These are phyloP conservation scores for Hypoxylon sp. DNA, from an alignment of 2,329 filamentous ascomycete species.

Conservation along the genomic window DNA sequence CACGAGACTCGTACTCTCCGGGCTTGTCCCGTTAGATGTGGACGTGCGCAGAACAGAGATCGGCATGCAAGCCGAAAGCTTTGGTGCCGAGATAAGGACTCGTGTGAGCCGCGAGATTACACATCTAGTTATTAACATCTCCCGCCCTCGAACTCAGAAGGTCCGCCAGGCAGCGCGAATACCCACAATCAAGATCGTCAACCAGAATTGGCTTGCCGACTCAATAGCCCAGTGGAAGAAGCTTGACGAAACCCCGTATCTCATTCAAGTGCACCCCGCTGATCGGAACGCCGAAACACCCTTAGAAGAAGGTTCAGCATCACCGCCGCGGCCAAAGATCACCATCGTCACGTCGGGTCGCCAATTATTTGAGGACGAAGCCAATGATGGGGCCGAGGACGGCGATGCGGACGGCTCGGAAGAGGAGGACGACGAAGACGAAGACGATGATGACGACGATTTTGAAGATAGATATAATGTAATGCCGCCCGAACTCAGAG, in stretches of 20 bases:
- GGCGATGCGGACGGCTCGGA: conserved; percentile 59
- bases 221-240: conserved; percentile 87
- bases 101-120: conserved; percentile 74
- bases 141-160: conserved; percentile 86
- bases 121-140: conserved; percentile 79
- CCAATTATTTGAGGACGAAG: conserved; percentile 43
- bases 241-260: conserved; percentile 82
- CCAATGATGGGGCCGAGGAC: conserved; percentile 58
- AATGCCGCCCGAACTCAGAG: conserved; percentile 63
- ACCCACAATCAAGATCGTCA: conserved; percentile 88
- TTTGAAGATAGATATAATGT: conserved; percentile 62
- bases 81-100: conserved; percentile 77
- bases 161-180: conserved; percentile 87
- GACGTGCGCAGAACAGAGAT: conserved; percentile 87
- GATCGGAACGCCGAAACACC: conserved; percentile 63
- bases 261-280: conserved; percentile 79
- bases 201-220: conserved; percentile 88
- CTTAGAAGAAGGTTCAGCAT: conserved; percentile 50
- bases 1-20: conserved; percentile 87
- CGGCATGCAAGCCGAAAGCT: conserved; percentile 86
- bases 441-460: conserved; percentile 53
- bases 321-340: conserved; percentile 61
- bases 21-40: conserved; percentile 85
- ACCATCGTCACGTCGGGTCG: conserved; percentile 53
- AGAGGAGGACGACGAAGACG: conserved; percentile 53